Base-by-base conservation (phyloP, 2,329 filamentous ascomycete genomes). In the Trichoderma cornu-damae region DNA sequence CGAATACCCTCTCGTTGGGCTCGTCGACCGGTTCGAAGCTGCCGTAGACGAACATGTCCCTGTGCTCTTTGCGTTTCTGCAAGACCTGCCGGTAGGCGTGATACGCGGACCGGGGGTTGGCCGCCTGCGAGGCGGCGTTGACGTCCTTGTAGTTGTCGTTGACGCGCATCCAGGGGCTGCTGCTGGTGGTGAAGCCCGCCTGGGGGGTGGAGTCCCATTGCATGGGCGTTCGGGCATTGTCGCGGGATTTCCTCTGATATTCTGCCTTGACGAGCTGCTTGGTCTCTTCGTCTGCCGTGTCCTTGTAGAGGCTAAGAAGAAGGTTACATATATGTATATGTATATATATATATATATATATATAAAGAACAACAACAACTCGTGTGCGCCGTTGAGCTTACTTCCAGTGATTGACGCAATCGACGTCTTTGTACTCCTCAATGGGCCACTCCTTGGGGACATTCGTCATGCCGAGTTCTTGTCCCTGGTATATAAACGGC, bases 151-250 rank as follows among this genome's bases (percentile, higher is more conserved):
- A 85, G 66, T 84, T 79, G 57, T 85, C 80, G 66, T 89, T 85
- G 37, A 84, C 79, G 12, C 80, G 78, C 81, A 90, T 90, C 88
- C 88, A 91, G 2, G 87, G 85, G 54, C 75, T 76, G 3, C 67
- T 68, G 7, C 70, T 72, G 1, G 73, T 73, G 0, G 85, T 84
- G 72, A 90, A 91, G 9, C 88, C 87, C 0, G 76, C 86, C 59
- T 89, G 79, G 0, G 72, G 65, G 1, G 71, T 73, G n/a, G 70
- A 65, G 60, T 83, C 77, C 87, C 88, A 91, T 66, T 89, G 86
- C 70, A 91, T 85, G 0, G 87, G 87, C 0, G 85, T 84, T 44
- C 88, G 78, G 6, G 82, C 83, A 68, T 91, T 88, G 69, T 91
- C 88, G 20, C 87, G 72, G 6, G 79, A 83, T 66, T 84, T 83